These are phyloP conservation scores for Adansonia grandidieri DNA, from an alignment of 441 rosid species.

Conservation along the genomic window DNA sequence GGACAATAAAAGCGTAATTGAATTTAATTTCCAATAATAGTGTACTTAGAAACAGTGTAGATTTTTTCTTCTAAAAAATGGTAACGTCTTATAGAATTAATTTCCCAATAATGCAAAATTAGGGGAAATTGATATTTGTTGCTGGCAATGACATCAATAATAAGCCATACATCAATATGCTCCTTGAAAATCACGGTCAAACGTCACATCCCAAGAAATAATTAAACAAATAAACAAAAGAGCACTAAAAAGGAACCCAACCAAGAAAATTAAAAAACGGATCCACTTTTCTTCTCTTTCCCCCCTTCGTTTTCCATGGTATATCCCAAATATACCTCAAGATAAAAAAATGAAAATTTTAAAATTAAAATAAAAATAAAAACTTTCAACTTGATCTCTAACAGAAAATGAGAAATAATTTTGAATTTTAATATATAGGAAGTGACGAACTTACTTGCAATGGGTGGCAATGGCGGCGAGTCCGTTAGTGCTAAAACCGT, in stretches of 20 bases:
- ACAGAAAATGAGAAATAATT: background rate
- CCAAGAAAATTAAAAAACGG: background rate
- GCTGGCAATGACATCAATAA: slow-evolving; percentile 45
- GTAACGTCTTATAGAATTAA: background rate
- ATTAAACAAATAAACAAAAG: slow-evolving; percentile 15
- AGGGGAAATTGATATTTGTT: slow-evolving; percentile 27
- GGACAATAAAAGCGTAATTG: background rate
- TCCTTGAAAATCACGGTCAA: slow-evolving; percentile 34
- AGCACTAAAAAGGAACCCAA: slow-evolving; percentile 26
- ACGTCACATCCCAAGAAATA: slow-evolving; percentile 42
- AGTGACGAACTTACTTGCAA: slow-evolving; percentile 51
- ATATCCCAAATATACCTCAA: background rate
- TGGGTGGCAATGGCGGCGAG: slow-evolving; percentile 58
- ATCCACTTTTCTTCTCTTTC: slow-evolving; percentile 32
- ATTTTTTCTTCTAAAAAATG: no score
- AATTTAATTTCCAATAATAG: background rate
- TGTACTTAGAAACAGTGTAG: no score
- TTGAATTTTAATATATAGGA: background rate
- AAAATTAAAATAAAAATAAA: background rate
- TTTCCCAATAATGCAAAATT: slow-evolving; percentile 19
- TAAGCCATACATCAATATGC: slow-evolving; percentile 43
- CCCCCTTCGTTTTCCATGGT: background rate
- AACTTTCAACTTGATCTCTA: slow-evolving; percentile 24
- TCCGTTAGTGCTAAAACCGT: slow-evolving; percentile 66
- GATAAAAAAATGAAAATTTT: background rate